Evolutionary conservation across 2,329 filamentous ascomycete genomes (phyloP).

Genomic region (Pseudopithomyces maydicus): DNA sequence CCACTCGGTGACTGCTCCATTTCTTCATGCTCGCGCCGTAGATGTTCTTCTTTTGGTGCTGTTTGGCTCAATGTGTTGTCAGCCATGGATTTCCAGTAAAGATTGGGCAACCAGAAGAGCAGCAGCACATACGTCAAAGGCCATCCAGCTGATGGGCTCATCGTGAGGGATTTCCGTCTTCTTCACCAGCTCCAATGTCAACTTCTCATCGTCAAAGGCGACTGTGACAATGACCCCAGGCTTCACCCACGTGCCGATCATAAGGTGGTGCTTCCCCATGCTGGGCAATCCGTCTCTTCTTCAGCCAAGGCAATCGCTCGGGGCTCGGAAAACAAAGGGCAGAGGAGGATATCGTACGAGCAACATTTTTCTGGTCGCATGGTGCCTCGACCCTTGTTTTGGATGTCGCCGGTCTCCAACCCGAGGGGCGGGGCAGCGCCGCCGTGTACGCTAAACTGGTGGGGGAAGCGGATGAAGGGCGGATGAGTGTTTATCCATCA

Average conservation of each 20-base stretch:
- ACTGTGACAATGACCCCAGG: slow-evolving; percentile 90
- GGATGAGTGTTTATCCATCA: slow-evolving; percentile 35
- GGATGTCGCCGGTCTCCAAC: slow-evolving; percentile 5
- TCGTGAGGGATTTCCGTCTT: slow-evolving; percentile 80
- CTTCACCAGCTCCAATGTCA: slow-evolving; percentile 76
- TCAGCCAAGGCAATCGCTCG: neutral
- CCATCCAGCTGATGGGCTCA: slow-evolving; percentile 93
- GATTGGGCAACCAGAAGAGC: neutral
- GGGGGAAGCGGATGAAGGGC: slow-evolving; percentile 19
- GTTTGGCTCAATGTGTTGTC: slow-evolving; percentile 12
- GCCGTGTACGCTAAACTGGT: neutral
- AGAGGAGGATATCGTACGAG: slow-evolving; percentile 1
- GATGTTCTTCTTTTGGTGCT: slow-evolving; percentile 82
- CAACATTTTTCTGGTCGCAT: neutral
- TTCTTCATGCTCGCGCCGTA: slow-evolving; percentile 94
- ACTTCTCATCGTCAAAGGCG: slow-evolving; percentile 80
- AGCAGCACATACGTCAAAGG: slow-evolving; percentile 70
- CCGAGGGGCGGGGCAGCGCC: slow-evolving; percentile 29
- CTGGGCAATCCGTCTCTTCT: slow-evolving; percentile 10
- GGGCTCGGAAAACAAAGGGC: neutral
- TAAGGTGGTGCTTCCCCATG: slow-evolving; percentile 83
- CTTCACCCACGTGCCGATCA: slow-evolving; percentile 90
- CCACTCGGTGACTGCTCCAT: slow-evolving; percentile 82
- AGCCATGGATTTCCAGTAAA: slow-evolving; percentile 13
- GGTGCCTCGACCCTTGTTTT: slow-evolving; percentile 1